phyloP scores from a whole-genome alignment of 306 rosid genomes.

The Prunus mira region DNA sequence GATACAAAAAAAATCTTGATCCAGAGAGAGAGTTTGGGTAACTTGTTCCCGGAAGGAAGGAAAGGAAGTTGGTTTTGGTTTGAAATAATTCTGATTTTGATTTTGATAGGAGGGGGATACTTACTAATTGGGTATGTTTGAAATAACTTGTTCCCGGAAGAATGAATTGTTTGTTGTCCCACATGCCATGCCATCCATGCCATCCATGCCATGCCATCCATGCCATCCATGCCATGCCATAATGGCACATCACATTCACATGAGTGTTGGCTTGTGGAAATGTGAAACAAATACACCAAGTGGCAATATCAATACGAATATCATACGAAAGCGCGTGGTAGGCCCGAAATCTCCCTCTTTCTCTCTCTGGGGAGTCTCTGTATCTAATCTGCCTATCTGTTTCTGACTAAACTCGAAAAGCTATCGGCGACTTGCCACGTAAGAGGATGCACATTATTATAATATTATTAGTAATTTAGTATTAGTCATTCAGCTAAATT shows the following conservation, averaged over 20 bases:
- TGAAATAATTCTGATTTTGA: too few relatives aligned
- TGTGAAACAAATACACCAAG: background rate
- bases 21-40: too few relatives aligned
- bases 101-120: too few relatives aligned
- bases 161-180: too few relatives aligned
- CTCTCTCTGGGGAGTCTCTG: background rate
- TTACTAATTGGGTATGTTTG: too few relatives aligned
- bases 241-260: background rate
- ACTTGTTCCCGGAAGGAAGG: too few relatives aligned
- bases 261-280: background rate
- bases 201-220: too few relatives aligned
- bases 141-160: too few relatives aligned
- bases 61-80: too few relatives aligned
- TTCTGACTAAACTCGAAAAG: constrained; percentile 11
- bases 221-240: too few relatives aligned
- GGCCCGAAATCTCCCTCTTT: background rate
- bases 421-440: constrained; percentile 37
- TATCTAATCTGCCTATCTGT: background rate
- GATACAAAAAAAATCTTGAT: too few relatives aligned
- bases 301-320: background rate
- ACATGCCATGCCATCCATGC: too few relatives aligned
- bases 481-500: background rate
- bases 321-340: constrained; percentile 27
- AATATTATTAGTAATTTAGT: background rate
- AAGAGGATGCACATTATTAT: constrained; percentile 16